A percentile compares a stretch with the other conserved stretches of the same genome.
phyloP scores from a whole-genome alignment of 1,284 basidiomycete species.

The Peniophora sp. region DNA sequence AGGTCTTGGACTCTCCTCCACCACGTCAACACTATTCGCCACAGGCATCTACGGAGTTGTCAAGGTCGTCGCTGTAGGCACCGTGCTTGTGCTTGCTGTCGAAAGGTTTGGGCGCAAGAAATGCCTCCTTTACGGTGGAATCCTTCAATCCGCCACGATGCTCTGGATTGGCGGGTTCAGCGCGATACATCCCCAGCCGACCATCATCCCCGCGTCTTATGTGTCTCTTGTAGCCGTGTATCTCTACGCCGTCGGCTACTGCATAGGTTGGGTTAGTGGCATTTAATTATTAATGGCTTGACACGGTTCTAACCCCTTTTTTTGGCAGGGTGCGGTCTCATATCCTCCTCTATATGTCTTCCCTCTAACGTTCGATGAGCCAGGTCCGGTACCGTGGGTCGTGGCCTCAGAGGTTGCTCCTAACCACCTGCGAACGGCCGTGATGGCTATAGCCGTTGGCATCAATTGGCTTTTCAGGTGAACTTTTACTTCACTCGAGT shows the following conservation, averaged over 20 bases:
- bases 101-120: constrained; percentile 37
- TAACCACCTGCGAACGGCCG: constrained; percentile 36
- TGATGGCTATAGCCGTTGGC: constrained; percentile 33
- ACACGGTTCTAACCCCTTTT: too few species aligned
- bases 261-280: constrained; percentile 29
- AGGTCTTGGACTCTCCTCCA: constrained; percentile 46
- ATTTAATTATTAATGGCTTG: too few species aligned
- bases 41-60: constrained; percentile 58
- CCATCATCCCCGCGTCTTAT: constrained; percentile 34
- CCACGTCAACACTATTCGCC: constrained; percentile 43
- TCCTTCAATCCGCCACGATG: constrained; percentile 39
- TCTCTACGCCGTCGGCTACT: constrained; percentile 39
- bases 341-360: too few species aligned
- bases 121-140: constrained; percentile 36
- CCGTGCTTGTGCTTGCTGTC: constrained; percentile 33
- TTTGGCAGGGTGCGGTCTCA: too few species aligned
- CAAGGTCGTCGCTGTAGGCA: constrained; percentile 37
- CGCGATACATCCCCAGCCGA: constrained; percentile 26
- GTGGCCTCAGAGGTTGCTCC: constrained; percentile 41
- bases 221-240: constrained; percentile 42
- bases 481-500: too few species aligned
- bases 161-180: constrained; percentile 42
- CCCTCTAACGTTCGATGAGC: too few species aligned
- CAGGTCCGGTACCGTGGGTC: constrained; percentile 33
- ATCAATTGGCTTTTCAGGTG: constrained; percentile 37